These are phyloP conservation scores for Protea cynaroides DNA, from an alignment of 164 flowering plant genomes.

Conservation along the genomic window DNA sequence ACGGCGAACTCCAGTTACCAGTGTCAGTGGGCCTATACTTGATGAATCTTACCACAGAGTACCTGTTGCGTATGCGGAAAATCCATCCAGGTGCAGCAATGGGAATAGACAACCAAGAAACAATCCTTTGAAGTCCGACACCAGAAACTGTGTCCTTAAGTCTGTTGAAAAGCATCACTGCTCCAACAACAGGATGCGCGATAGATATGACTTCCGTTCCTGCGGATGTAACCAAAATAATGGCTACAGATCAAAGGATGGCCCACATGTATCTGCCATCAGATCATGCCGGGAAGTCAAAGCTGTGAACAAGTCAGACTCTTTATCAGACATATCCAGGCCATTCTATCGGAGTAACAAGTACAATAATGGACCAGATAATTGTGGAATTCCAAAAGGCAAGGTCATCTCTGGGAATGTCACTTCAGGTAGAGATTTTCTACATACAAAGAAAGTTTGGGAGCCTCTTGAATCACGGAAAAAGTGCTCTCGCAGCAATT, in stretches of 20 bases:
- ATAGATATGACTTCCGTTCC: conserved; percentile 48
- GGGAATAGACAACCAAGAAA: conserved; percentile 45
- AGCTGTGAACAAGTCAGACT: conserved; percentile 37
- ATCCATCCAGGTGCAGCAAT: conserved; percentile 34
- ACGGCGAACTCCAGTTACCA: conserved; percentile 23
- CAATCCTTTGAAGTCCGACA: conserved; percentile 36
- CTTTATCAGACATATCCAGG: conserved; percentile 44
- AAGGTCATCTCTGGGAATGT: conserved; percentile 31
- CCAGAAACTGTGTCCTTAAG: conserved; percentile 41
- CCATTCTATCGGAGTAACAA: conserved; percentile 45
- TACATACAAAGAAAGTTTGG: conserved; percentile 71
- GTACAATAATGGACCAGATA: conserved; percentile 44
- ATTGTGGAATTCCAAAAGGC: conserved; percentile 45
- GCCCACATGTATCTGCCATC: conserved; percentile 23
- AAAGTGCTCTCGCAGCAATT: conserved; percentile 55
- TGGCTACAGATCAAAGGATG: conserved; percentile 39
- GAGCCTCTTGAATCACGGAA: conserved; percentile 70
- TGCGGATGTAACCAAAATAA: conserved; percentile 53
- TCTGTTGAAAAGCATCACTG: conserved; percentile 46
- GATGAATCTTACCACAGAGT: conserved; percentile 40
- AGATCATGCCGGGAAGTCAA: conserved; percentile 43
- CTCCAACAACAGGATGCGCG: conserved; percentile 42
- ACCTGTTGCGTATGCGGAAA: conserved; percentile 24
- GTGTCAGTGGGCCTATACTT: conserved; percentile 25
- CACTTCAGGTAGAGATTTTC: conserved; percentile 30